phyloP scores from a whole-genome alignment of 805 yeast species.

The Kuraishia borneana region DNA sequence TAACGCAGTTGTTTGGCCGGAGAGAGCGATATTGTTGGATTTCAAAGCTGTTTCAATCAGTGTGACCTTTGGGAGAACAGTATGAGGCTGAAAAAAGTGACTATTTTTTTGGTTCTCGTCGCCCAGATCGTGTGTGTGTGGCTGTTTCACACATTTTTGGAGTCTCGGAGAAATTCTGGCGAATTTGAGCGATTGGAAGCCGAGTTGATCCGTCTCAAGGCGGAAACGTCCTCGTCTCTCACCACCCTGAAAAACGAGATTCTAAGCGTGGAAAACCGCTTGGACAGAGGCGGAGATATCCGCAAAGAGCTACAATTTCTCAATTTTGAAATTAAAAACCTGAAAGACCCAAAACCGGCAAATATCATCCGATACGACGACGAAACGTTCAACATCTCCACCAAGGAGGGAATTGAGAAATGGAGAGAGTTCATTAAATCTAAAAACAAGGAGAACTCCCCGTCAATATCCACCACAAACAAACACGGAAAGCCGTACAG shows the following conservation, averaged over 20 bases:
- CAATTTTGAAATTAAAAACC: too few species aligned
- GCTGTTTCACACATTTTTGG: too few species aligned
- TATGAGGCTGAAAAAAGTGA: too few species aligned
- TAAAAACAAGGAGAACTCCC: conserved; percentile 5
- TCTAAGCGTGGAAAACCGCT: conserved; percentile 7
- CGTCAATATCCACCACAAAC: conserved; percentile 14
- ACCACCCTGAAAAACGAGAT: conserved; percentile 6
- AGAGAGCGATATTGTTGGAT: too few species aligned
- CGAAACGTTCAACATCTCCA: conserved; percentile 17
- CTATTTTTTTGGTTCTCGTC: too few species aligned
- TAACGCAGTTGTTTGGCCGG: too few species aligned
- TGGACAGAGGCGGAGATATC: conserved; percentile 12
- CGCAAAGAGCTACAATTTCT: conserved; percentile 4
- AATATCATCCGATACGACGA: conserved; percentile 6
- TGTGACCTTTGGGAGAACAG: too few species aligned
- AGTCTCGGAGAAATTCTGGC: too few species aligned
- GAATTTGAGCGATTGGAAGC: too few species aligned
- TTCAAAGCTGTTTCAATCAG: too few species aligned
- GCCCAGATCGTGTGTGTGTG: too few species aligned
- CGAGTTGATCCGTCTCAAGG: too few species aligned
- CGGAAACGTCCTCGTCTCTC: not conserved
- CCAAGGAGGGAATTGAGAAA: conserved; percentile 16
- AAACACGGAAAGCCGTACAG: conserved; percentile 27
- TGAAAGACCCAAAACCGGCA: not conserved
- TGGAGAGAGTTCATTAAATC: conserved; percentile 15